Base-by-base conservation (phyloP, 164 flowering plant genomes). In the Magnolia officinalis region DNA sequence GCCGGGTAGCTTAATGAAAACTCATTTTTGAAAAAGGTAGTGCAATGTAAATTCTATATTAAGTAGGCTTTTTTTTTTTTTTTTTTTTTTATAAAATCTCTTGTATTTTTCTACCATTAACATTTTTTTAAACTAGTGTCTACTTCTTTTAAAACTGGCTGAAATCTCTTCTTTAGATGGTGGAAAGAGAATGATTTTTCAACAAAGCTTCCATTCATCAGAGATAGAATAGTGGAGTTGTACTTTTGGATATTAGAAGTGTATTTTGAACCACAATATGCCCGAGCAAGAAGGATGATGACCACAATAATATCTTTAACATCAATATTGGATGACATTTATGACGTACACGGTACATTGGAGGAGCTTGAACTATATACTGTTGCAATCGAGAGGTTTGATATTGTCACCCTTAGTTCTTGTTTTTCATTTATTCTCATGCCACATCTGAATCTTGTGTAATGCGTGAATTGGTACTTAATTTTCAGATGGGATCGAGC, bases 291-390 rank as follows among this genome's bases (percentile, higher is more conserved):
- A 71, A 63, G 26, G n/a, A 29, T 51, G 10, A 0, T 37, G 11
- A 49, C 74, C 18, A 76, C 59, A 58, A 18, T 76, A 2, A 37
- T 59, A 20, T 58, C 55, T 21, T 55, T 76, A 4, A 24, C 18
- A 6, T 69, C 78, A 20, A 23, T 63, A 23, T 70, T 70, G 14
- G 78, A 76, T 70, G 78, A 76, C 67, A 71, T 76, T 10, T 76
- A 58, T 13, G 78, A 76, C 6, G 65, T 70, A 2, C 37, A 76
- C 19, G 78, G 67, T 21, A 69, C 74, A 16, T 16, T 70, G 2
- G 78, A 76, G 9, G 78, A 76, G 18, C 78, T 76, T 16, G 67
- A 76, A 76, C 68, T 20, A 29, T 70, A 55, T 45, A 76, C 78
- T 29, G 68, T 59, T 21, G 51, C 65, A 37, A 63, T 73, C 14